Evolutionary conservation across 257 asterid species (phyloP), one percentile per base, ranked within the genome.

Genomic region (Paulownia fortunei): DNA sequence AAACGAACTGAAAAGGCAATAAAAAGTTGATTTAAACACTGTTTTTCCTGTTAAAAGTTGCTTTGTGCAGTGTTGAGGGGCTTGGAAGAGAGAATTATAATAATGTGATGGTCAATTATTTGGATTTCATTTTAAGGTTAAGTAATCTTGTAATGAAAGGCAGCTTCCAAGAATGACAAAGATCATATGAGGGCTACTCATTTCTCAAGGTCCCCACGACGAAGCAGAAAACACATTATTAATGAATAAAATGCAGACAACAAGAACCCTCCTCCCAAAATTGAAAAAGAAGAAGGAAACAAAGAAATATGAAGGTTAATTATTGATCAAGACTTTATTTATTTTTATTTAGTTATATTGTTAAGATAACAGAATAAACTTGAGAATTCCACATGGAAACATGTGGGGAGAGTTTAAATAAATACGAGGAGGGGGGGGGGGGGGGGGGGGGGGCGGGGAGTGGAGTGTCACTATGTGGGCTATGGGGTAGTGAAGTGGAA

Each of bases 161-260:
- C 77, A 82, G 76, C 82, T 83, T 87, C 83, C 87, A 82, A 82
- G 86, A 78, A 73, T 82, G 87, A 81, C 89, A 87, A 77, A 79
- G 77, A 87, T 85, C 87, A 72, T 72, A 67, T 49, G 65, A 65
- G 83, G 30, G 79, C 46, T 71, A 69, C 87, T 82, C 76, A 42
- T 60, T 54, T 49, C 6, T 23, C 32, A n/a, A 23, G 63, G 10
- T 16, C 65, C 65, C 47, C 18, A 41, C 72, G 3, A 65, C 8
- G 34, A 59, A 2, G 13, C 34, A 59, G 3, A 59, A 59, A 59
- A 24, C n/a, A 24, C 4, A 58, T 23, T 41, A 36, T 41, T 41
- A 69, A 46, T 16, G 12, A 30, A 49, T 9, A 32, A 32, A 71
- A 56, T 69, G 77, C 55, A 44, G 52, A 69, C 72, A 69, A 59